Conservation (phyloP, 495 filamentous ascomycete genomes). For the Delitschia confertaspora region DNA sequence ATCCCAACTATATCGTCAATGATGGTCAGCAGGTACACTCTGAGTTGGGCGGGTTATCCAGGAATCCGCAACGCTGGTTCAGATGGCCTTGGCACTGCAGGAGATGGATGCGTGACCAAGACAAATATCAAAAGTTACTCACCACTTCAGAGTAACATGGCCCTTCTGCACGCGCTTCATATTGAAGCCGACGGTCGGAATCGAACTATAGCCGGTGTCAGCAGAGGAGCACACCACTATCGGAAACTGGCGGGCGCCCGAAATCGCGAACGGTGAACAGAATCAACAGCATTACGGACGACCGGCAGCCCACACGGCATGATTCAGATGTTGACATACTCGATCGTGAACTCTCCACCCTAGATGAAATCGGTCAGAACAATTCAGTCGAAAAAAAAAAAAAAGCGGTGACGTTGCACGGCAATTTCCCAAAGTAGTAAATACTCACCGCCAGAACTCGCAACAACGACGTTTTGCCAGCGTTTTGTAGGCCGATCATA, state of each 20-base stretch:
- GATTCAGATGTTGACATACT: slow-evolving; percentile 58
- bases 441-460: slow-evolving; percentile 82
- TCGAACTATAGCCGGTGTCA: slow-evolving; percentile 58
- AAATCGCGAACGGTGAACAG: slow-evolving; percentile 8
- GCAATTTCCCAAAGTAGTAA: slow-evolving; percentile 16
- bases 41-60: slow-evolving; percentile 9
- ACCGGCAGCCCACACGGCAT: slow-evolving; percentile 13
- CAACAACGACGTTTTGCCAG: slow-evolving; percentile 91
- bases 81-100: slow-evolving; percentile 13
- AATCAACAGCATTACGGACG: slow-evolving; percentile 18
- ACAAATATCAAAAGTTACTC: slow-evolving; percentile 24
- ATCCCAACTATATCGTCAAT: slow-evolving; percentile 61
- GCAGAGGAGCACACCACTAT: slow-evolving; percentile 22
- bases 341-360: slow-evolving; percentile 97
- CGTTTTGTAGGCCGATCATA: slow-evolving; percentile 98
- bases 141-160: slow-evolving; percentile 98
- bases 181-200: slow-evolving; percentile 97
- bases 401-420: slow-evolving; percentile 17
- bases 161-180: slow-evolving; percentile 97
- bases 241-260: slow-evolving; percentile 7
- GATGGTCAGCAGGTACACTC: slow-evolving; percentile 23
- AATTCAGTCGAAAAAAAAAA: slow-evolving; percentile 8
- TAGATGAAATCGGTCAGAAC: slow-evolving; percentile 40
- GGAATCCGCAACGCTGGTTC: slow-evolving; percentile 14
- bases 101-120: slow-evolving; percentile 15